These are phyloP conservation scores for Komagataella mondaviorum DNA, from an alignment of 805 yeast genomes.

Conservation along the genomic window DNA sequence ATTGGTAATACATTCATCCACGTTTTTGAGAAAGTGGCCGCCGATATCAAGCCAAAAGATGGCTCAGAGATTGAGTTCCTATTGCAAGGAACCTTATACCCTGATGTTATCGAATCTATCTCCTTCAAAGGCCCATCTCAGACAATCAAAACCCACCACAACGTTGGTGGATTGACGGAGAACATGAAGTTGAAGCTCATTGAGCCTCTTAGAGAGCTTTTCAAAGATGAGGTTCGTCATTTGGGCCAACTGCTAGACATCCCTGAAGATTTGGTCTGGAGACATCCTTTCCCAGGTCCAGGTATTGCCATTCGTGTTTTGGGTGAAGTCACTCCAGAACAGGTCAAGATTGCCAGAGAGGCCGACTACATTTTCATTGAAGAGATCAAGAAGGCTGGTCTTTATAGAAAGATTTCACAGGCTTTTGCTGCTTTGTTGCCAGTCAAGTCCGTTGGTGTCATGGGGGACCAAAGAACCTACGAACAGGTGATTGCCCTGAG, in stretches of 20 bases:
- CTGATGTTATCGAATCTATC: slow-evolving; percentile 96
- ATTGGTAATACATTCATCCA: slow-evolving; percentile 97
- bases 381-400: slow-evolving; percentile 88
- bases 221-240: slow-evolving; percentile 97
- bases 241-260: slow-evolving; percentile 91
- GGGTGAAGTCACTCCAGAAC: slow-evolving; percentile 91
- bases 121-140: slow-evolving; percentile 99
- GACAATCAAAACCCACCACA: slow-evolving; percentile 98
- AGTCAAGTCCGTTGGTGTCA: slow-evolving; percentile 97
- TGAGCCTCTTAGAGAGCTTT: slow-evolving; percentile 96
- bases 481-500: slow-evolving; percentile 98
- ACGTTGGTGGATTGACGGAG: slow-evolving; percentile 95
- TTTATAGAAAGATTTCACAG: slow-evolving; percentile 87
- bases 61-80: slow-evolving; percentile 87
- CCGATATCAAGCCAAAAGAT: slow-evolving; percentile 75
- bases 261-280: slow-evolving; percentile 95
- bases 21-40: slow-evolving; percentile 94
- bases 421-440: slow-evolving; percentile 97
- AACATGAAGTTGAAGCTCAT: slow-evolving; percentile 97
- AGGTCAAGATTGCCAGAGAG: slow-evolving; percentile 92
- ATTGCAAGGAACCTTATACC: slow-evolving; percentile 95
- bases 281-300: slow-evolving; percentile 99
- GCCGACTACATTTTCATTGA: slow-evolving; percentile 94
- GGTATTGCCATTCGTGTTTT: slow-evolving; percentile 97
- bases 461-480: slow-evolving; percentile 99